phyloP scores from a whole-genome alignment of 371 early-diverging fungal genomes.

The Blyttiomyces sp. region DNA sequence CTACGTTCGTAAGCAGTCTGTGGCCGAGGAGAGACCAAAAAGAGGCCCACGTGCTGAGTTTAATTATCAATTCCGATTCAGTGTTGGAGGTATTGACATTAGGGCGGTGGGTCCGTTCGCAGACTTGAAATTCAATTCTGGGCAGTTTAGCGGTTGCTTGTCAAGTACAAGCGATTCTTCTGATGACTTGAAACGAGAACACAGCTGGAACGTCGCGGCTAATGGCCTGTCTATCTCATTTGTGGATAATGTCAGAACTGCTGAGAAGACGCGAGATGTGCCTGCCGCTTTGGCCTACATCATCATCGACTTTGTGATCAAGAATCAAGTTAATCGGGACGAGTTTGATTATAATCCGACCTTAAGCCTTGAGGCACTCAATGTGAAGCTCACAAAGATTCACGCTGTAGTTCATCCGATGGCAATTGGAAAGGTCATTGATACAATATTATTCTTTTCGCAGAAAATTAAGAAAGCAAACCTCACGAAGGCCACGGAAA shows the following conservation, averaged over 20 bases:
- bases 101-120: conserved; percentile 67
- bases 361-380: conserved; percentile 44
- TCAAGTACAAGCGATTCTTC: background rate
- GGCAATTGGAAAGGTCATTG: conserved; percentile 67
- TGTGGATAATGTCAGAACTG: background rate
- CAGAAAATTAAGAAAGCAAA: conserved; percentile 57
- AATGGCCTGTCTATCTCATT: conserved; percentile 16
- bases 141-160: background rate
- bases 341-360: conserved; percentile 1
- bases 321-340: conserved; percentile 47
- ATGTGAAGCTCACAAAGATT: conserved; percentile 56
- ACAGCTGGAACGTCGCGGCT: conserved; percentile 9
- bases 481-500: conserved; percentile 53
- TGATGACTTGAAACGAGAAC: background rate
- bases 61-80: no score
- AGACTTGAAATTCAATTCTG: conserved; percentile 47
- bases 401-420: conserved; percentile 76
- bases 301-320: conserved; percentile 59
- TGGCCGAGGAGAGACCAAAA: no score
- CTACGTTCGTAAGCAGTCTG: conserved; percentile 12
- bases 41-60: no score
- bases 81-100: conserved; percentile 51
- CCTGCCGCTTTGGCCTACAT: conserved; percentile 58
- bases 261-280: background rate
- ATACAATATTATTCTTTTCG: conserved; percentile 66